A percentile compares a stretch with the other conserved stretches of the same genome.
Evolutionary conservation across 2,329 filamentous ascomycete species (phyloP).

Genomic region (Diaporthe sp.): DNA sequence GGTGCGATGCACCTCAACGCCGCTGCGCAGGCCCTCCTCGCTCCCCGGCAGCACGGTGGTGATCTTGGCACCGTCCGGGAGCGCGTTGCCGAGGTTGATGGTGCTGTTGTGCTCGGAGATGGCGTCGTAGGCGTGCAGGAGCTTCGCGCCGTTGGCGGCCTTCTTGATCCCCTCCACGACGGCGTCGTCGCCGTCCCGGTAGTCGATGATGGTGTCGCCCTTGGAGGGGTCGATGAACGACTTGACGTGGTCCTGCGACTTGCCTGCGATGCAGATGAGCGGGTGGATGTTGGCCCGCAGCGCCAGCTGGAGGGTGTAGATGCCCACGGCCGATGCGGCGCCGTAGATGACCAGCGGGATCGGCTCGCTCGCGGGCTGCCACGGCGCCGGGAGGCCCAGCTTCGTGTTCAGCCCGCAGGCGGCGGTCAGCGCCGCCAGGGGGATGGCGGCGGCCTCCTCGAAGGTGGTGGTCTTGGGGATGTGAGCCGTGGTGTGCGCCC

Average conservation of each 20-base stretch:
- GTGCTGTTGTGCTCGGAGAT: conserved; percentile 63
- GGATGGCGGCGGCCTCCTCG: conserved; percentile 55
- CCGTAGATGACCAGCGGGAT: conserved; percentile 62
- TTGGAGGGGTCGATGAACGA: conserved; percentile 61
- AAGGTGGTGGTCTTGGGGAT: conserved; percentile 49
- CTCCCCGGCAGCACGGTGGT: conserved; percentile 50
- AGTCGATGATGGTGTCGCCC: conserved; percentile 70
- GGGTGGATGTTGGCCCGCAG: conserved; percentile 67
- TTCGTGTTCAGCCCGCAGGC: conserved; percentile 50
- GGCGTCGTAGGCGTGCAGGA: conserved; percentile 67
- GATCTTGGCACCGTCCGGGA: conserved; percentile 50
- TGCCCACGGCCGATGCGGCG: conserved; percentile 65
- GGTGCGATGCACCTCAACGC: conserved; percentile 38
- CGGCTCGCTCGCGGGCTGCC: conserved; percentile 38
- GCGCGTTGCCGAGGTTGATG: conserved; percentile 54
- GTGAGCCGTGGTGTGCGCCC: conserved; percentile 53
- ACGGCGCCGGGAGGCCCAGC: conserved; percentile 52
- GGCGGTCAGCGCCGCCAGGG: conserved; percentile 55
- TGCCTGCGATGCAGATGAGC: conserved; percentile 68
- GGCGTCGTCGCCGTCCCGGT: conserved; percentile 65
- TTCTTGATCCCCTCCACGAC: conserved; percentile 57
- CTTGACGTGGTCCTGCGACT: conserved; percentile 60
- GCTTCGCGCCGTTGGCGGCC: conserved; percentile 51
- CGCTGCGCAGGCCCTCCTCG: conserved; percentile 42
- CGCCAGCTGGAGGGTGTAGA: conserved; percentile 68